Evolutionary conservation across 805 yeast species (phyloP).

Genomic region (Maudiozyma turicensis): DNA sequence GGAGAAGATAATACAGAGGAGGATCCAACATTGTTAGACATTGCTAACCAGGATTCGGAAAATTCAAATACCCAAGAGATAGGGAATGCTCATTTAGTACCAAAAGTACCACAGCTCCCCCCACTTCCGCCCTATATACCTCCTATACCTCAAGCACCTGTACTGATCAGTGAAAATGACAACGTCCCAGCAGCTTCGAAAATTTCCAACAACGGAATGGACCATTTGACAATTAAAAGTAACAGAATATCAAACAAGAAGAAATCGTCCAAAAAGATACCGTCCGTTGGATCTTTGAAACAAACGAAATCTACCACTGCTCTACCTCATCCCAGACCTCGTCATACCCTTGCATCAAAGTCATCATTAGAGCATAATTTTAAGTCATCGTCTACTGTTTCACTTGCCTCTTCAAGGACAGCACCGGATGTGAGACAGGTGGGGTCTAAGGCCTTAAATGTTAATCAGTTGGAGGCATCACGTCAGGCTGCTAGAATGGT

Average conservation of each 20-base stretch:
- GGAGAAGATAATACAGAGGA: neutral
- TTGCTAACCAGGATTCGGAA: neutral
- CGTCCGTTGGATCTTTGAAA: conserved; percentile 2
- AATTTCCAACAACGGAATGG: neutral
- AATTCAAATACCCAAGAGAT: no score
- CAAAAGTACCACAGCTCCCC: neutral
- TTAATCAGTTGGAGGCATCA: neutral
- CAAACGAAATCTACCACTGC: conserved; percentile 15
- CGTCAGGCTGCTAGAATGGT: conserved; percentile 1
- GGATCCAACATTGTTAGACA: neutral
- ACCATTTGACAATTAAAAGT: neutral
- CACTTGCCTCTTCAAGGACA: neutral
- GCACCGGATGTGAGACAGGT: neutral
- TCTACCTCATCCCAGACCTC: conserved; percentile 4
- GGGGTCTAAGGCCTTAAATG: neutral
- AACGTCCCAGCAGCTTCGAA: neutral
- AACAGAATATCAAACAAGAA: neutral
- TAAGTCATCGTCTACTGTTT: neutral
- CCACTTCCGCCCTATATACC: neutral
- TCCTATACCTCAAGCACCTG: neutral
- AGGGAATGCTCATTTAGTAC: neutral
- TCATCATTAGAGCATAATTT: neutral
- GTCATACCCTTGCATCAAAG: neutral
- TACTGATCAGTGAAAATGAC: neutral
- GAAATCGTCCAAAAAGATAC: neutral